phyloP scores from a whole-genome alignment of 805 yeast genomes.

The Cyberlindnera xishuangbannaensis region DNA sequence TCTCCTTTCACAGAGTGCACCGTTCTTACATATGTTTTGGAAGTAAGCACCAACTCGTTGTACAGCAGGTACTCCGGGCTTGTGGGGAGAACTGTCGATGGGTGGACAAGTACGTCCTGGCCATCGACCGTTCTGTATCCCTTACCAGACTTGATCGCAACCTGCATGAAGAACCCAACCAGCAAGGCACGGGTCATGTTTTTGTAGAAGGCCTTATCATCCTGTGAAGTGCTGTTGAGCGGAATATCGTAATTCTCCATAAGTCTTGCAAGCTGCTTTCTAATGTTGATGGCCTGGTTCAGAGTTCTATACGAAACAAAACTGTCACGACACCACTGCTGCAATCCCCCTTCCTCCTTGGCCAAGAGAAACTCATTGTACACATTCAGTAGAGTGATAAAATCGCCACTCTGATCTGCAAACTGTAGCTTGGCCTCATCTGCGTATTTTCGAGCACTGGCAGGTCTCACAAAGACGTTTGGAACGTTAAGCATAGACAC shows the following conservation, averaged over 20 bases:
- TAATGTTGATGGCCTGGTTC: conserved; percentile 78
- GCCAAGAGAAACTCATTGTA: conserved; percentile 76
- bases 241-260: conserved; percentile 80
- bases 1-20: conserved; percentile 89
- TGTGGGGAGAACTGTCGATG: conserved; percentile 83
- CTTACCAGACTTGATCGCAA: conserved; percentile 85
- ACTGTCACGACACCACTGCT: conserved; percentile 89
- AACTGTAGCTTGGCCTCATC: conserved; percentile 85
- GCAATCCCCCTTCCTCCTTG: conserved; percentile 62
- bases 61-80: conserved; percentile 92
- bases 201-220: conserved; percentile 62
- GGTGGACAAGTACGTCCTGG: conserved; percentile 92
- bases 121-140: conserved; percentile 92
- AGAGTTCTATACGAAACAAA: conserved; percentile 80
- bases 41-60: conserved; percentile 91
- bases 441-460: conserved; percentile 78
- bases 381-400: conserved; percentile 82
- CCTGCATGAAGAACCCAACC: conserved; percentile 98
- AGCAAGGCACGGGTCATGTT: conserved; percentile 82
- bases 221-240: conserved; percentile 61
- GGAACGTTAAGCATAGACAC: conserved; percentile 93
- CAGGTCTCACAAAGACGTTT: conserved; percentile 90
- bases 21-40: conserved; percentile 90
- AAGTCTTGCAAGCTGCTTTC: conserved; percentile 74
- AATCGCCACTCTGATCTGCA: conserved; percentile 95